Conservation (phyloP, 352 stramenopile genomes). For the Globisporangium paroecandrum region DNA sequence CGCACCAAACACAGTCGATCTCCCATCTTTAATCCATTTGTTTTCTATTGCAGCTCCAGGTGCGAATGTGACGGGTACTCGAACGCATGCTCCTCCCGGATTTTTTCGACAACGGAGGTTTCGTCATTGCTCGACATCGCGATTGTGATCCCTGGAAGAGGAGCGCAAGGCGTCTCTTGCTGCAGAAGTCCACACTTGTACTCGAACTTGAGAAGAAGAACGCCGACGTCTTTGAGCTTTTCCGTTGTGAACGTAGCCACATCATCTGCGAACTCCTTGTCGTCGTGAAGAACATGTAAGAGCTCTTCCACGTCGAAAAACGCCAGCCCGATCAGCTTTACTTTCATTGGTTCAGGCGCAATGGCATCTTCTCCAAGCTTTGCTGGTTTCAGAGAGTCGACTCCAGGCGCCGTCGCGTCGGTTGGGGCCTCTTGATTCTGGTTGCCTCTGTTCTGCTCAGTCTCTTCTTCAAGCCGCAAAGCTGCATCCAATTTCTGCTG, state of each 20-base stretch:
- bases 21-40: constrained; percentile 17
- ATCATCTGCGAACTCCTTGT: constrained; percentile 39
- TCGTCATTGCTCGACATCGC: constrained; percentile 33
- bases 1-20: constrained; percentile 44
- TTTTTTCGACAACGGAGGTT: constrained; percentile 1
- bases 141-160: constrained; percentile 24
- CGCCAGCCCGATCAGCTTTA: constrained; percentile 41
- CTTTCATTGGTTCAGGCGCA: not conserved
- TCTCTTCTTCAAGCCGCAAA: not conserved
- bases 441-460: not conserved
- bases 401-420: not conserved
- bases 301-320: constrained; percentile 44
- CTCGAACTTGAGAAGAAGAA: constrained; percentile 38
- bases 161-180: constrained; percentile 8
- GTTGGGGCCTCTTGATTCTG: not conserved
- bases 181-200: constrained; percentile 47
- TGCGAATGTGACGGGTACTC: constrained; percentile 40
- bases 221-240: constrained; percentile 33
- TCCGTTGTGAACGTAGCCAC: constrained; percentile 35
- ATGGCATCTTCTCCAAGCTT: not conserved
- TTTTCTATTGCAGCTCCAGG: constrained; percentile 41
- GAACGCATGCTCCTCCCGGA: constrained; percentile 20
- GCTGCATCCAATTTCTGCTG: constrained; percentile 17
- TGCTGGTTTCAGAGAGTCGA: not conserved
- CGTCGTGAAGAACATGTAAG: constrained; percentile 40